A percentile compares a stretch with the other conserved stretches of the same genome.
Evolutionary conservation across 164 flowering plant species (phyloP).

Genomic region (Santalum album): DNA sequence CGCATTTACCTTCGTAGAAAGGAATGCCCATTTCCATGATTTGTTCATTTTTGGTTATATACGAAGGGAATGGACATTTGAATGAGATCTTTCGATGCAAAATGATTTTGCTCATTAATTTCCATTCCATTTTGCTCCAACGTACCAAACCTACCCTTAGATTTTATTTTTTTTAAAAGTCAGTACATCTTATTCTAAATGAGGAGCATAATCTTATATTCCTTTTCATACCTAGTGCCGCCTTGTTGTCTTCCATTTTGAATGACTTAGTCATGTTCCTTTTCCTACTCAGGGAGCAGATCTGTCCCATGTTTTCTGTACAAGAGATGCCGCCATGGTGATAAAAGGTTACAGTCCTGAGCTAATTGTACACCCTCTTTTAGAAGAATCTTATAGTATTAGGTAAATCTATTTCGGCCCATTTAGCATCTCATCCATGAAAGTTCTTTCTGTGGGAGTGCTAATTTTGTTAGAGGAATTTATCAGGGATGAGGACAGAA

Average conservation of each 20-base stretch:
- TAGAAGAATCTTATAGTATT: conserved; percentile 84
- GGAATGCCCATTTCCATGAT: not conserved
- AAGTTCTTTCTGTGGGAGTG: not conserved
- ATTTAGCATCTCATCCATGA: not conserved
- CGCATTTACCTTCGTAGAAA: too few species aligned
- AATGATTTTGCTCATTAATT: too few species aligned
- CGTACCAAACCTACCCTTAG: too few species aligned
- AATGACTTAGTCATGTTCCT: conserved; percentile 1
- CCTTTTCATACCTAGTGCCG: too few species aligned
- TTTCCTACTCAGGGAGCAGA: conserved; percentile 82
- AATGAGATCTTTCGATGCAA: too few species aligned
- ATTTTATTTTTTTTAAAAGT: too few species aligned
- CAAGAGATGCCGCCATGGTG: conserved; percentile 89
- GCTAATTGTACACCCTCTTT: conserved; percentile 89
- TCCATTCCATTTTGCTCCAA: too few species aligned
- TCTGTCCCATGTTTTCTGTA: conserved; percentile 94
- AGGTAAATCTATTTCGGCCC: conserved; percentile 32
- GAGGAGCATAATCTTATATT: too few species aligned
- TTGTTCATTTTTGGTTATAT: too few species aligned
- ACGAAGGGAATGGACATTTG: too few species aligned
- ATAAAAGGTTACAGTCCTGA: conserved; percentile 97
- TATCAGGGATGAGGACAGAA: conserved; percentile 63
- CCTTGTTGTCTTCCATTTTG: too few species aligned
- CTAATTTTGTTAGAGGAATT: conserved; percentile 8
- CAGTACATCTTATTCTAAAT: too few species aligned